Conservation (phyloP, 495 filamentous ascomycete species). For the Aspergillus sclerotioniger region DNA sequence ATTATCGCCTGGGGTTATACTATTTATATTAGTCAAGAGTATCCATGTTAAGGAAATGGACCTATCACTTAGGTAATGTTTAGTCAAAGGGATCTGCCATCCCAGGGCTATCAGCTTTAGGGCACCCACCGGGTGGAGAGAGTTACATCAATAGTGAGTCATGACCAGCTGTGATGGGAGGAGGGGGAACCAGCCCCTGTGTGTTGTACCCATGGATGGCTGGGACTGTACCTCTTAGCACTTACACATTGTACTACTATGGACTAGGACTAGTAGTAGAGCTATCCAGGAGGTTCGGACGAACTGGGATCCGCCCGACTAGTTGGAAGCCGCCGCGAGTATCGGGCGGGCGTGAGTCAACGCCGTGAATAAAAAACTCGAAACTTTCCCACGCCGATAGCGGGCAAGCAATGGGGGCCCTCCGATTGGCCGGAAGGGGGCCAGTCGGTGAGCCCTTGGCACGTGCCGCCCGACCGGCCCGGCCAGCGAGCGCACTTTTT, state of each 20-base stretch:
- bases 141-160: conserved; percentile 3
- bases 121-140: not conserved
- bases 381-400: conserved; percentile 19
- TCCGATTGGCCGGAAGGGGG: conserved; percentile 30
- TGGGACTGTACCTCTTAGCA: not conserved
- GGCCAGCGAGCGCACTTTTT: conserved; percentile 25
- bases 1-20: not conserved
- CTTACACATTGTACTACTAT: too few relatives aligned
- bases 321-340: not conserved
- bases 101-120: not conserved
- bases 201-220: not conserved
- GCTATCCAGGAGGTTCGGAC: too few relatives aligned
- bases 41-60: not conserved
- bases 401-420: conserved; percentile 16
- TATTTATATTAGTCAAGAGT: not conserved
- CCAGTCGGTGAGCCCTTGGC: conserved; percentile 29
- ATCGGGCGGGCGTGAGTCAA: not conserved
- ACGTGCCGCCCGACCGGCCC: conserved; percentile 35
- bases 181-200: not conserved
- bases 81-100: not conserved
- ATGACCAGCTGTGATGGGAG: not conserved
- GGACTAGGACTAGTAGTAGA: too few relatives aligned
- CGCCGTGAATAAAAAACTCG: not conserved
- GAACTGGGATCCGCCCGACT: too few relatives aligned
- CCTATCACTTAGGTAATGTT: conserved; percentile 2